Base-by-base conservation (phyloP, 257 asterid genomes). In the Datura wrightii region DNA sequence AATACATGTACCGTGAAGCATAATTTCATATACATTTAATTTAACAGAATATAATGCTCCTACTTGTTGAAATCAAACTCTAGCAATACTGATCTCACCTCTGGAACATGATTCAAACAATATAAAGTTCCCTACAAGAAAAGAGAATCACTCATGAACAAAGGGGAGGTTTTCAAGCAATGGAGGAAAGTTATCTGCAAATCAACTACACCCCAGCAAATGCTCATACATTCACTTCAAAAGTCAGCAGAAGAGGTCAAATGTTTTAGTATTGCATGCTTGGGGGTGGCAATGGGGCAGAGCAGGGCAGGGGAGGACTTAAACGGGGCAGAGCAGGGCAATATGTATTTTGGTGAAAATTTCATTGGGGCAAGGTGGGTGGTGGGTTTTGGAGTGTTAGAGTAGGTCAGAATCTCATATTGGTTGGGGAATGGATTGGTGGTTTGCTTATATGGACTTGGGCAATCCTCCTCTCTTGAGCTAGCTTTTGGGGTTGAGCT, bases 1-100 rank as follows among this genome's bases (percentile, higher is more conserved):
- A 50, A 52, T 53, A 34, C 63, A 52, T 52, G 63, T 50, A 76
- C 62, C 63, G 52, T 76, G 63, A 50, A 76, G 82, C 62, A 52
- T 76, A 52, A 53, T 76, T 76, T 76, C 42, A 76, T 76, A 34
- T 52, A 3, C 58, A 13, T 50, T 13, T 4, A 50, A 50, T 11
- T 52, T 50, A 50, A 50, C 63, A 50, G 31, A 76, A 34, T 14
- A 50, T 76, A 48, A 31, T 76, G 24, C 42, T 36, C 31, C 82
- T 72, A 48, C 58, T 50, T 46, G 1, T 48, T 24, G 14, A 50
- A 7, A 19, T 72, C 80, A 39, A 72, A 52, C 60, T 76, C 6
- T 50, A 24, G 62, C 19, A 31, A 76, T 50, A 31, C 59, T 13
- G 50, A 31, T 19, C 50, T 24, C 15, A 8, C 50, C 82, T 76